Evolutionary conservation across 2,329 filamentous ascomycete species (phyloP).

Genomic region (Pseudogymnoascus verrucosus): DNA sequence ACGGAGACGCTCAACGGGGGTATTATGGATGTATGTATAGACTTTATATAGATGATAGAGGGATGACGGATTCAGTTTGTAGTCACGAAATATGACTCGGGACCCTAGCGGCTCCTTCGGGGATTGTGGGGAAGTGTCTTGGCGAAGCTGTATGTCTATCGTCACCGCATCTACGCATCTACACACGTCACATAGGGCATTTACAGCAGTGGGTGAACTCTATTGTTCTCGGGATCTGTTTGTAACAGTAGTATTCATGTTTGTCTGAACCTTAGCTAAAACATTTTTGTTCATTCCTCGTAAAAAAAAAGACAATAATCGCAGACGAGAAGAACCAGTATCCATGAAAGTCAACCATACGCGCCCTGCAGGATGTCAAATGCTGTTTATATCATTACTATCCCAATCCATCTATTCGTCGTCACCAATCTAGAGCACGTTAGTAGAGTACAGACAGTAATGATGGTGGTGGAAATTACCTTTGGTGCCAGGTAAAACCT

Average conservation of each 20-base stretch:
- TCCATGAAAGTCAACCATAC: conserved; percentile 8
- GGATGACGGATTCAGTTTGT: not conserved
- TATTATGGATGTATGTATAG: not conserved
- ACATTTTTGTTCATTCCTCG: not conserved
- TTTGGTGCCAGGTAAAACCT: conserved; percentile 98
- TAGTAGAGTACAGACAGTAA: conserved; percentile 15
- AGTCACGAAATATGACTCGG: conserved; percentile 2
- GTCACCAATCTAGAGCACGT: conserved; percentile 55
- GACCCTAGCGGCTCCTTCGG: not conserved
- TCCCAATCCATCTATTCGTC: conserved; percentile 41
- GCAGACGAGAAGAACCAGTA: conserved; percentile 8
- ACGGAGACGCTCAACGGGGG: not conserved
- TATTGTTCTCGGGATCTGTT: not conserved
- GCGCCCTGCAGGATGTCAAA: conserved; percentile 6
- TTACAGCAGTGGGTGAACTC: not conserved
- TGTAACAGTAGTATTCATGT: not conserved
- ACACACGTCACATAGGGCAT: not conserved
- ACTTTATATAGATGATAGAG: not conserved
- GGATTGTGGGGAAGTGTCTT: conserved; percentile 7
- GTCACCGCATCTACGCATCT: not conserved
- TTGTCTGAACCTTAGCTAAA: conserved; percentile 5
- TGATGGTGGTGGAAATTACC: conserved; percentile 42
- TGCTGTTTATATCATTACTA: conserved; percentile 6
- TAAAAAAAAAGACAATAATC: conserved; percentile 7
- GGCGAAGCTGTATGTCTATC: not conserved